phyloP scores from a whole-genome alignment of 2,329 filamentous ascomycete species.

The Pseudopyricularia javanii region DNA sequence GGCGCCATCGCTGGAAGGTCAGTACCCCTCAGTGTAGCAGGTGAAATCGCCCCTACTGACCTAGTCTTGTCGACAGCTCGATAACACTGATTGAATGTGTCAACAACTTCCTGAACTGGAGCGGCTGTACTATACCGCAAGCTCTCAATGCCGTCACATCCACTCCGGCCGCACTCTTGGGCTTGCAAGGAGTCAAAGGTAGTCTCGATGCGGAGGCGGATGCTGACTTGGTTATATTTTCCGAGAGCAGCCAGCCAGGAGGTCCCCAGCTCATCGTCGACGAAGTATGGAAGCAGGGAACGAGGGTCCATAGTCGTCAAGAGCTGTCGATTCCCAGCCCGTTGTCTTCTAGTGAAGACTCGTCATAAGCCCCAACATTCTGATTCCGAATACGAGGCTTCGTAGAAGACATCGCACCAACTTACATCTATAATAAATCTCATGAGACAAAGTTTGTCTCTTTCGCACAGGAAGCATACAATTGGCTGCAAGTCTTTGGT shows the following conservation, averaged over 20 bases:
- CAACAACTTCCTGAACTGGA: conserved; percentile 69
- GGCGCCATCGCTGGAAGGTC: conserved; percentile 67
- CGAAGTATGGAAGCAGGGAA: conserved; percentile 71
- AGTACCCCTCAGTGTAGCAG: conserved; percentile 15
- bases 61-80: conserved; percentile 29
- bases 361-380: not conserved
- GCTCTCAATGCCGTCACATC: conserved; percentile 62
- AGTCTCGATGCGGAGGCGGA: conserved; percentile 49
- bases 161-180: conserved; percentile 68
- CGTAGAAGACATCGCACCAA: no score
- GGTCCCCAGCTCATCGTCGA: conserved; percentile 48
- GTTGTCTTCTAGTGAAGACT: not conserved
- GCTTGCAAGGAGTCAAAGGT: conserved; percentile 55
- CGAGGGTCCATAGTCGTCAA: conserved; percentile 23
- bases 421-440: no score
- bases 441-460: no score
- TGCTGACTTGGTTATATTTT: conserved; percentile 58
- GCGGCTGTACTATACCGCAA: conserved; percentile 53
- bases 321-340: not conserved
- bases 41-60: conserved; percentile 3
- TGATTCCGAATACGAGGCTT: not conserved
- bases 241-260: conserved; percentile 26
- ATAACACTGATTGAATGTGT: conserved; percentile 71
- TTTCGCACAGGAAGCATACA: no score
- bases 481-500: no score